Conservation (phyloP, 2,329 filamentous ascomycete genomes). For the Cladophialophora carrionii region DNA sequence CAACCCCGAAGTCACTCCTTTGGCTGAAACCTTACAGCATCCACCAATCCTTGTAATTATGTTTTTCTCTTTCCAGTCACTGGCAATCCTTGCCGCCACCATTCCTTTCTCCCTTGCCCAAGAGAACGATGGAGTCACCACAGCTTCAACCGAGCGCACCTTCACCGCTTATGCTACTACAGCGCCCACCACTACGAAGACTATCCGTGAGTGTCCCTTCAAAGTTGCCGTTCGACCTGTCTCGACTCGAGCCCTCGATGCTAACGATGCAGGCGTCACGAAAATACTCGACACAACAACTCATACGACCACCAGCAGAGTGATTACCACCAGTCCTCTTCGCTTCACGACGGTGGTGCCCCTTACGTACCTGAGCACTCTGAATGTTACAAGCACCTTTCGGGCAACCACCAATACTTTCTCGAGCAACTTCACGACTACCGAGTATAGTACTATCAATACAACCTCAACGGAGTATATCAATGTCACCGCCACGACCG, state of each 20-base stretch:
- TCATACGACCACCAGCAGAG: background rate
- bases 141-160: background rate
- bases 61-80: background rate
- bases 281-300: background rate
- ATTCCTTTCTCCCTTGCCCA: background rate
- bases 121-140: background rate
- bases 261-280: background rate
- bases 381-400: background rate
- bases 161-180: conserved; percentile 1
- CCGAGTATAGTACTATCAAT: background rate
- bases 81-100: background rate
- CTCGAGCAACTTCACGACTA: conserved; percentile 8
- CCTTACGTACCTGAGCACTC: background rate
- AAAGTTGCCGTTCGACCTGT: background rate
- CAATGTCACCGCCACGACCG: conserved; percentile 1
- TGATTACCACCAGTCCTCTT: conserved; percentile 2
- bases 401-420: background rate
- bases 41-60: background rate
- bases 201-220: background rate
- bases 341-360: conserved; percentile 3
- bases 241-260: background rate
- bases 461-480: background rate
- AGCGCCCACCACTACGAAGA: background rate
- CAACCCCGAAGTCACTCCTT: background rate
- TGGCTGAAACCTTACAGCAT: background rate